These are phyloP conservation scores for Dactylellina cionopaga DNA, from an alignment of 2,329 filamentous ascomycete species.

Conservation along the genomic window DNA sequence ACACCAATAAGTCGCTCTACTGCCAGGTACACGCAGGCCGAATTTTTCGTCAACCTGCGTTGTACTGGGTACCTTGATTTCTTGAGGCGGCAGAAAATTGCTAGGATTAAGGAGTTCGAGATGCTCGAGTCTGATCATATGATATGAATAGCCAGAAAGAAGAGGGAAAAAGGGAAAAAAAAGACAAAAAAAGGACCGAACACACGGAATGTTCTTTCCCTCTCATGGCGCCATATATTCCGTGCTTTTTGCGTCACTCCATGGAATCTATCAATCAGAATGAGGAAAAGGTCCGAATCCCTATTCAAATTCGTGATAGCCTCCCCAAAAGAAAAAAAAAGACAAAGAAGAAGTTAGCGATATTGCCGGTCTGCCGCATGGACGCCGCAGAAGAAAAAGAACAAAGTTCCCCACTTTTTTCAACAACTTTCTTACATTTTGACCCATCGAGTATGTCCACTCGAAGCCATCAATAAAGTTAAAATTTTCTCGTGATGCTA, in stretches of 20 bases:
- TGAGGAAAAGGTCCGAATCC: neutral
- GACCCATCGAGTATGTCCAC: neutral
- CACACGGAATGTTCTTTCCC: neutral
- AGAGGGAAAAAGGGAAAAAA: no score
- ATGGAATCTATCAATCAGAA: neutral
- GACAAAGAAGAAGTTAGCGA: no score
- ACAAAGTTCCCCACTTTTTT: neutral
- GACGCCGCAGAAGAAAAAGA: slow-evolving; percentile 8
- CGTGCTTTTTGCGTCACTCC: slow-evolving; percentile 11
- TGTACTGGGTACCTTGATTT: neutral
- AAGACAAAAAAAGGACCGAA: no score
- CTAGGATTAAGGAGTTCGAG: no score
- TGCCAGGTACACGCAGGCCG: slow-evolving; percentile 2
- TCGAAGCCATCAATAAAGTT: neutral
- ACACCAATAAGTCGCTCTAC: neutral
- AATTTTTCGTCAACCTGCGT: neutral
- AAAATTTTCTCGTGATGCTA: neutral
- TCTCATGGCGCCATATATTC: slow-evolving; percentile 14
- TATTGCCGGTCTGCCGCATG: slow-evolving; percentile 6
- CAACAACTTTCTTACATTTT: neutral
- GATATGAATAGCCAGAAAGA: slow-evolving; percentile 13
- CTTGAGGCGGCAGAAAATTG: no score
- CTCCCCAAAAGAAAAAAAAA: no score
- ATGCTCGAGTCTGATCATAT: neutral
- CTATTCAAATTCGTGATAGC: no score